Conservation (phyloP, 2,329 filamentous ascomycete genomes). For the Sarocladium kiliense region DNA sequence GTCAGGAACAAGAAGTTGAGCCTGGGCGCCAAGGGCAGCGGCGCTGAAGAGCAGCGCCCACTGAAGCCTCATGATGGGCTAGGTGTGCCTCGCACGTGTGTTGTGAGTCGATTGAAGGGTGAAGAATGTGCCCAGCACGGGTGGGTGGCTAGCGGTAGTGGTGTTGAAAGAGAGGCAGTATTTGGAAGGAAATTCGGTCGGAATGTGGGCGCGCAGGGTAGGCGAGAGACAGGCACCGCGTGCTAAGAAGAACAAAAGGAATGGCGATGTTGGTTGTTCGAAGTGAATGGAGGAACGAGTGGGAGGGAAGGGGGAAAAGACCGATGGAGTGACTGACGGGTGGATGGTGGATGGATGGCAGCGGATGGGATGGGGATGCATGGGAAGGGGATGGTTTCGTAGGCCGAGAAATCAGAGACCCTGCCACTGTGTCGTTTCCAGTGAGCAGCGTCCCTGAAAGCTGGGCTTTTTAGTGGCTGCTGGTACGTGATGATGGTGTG, state of each 20-base stretch:
- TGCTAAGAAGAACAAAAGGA: background rate
- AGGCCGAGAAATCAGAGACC: background rate
- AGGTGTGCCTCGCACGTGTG: background rate
- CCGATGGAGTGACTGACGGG: background rate
- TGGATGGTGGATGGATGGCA: background rate
- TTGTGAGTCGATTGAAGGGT: background rate
- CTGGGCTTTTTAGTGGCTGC: too few relatives aligned
- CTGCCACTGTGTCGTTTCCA: too few relatives aligned
- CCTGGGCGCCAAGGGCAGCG: background rate
- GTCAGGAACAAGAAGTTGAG: background rate
- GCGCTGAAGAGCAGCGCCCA: constrained; percentile 2
- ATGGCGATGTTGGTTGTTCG: background rate
- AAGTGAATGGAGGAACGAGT: constrained; percentile 2
- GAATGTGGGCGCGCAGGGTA: background rate
- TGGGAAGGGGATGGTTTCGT: background rate
- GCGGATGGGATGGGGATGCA: background rate
- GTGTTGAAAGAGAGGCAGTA: background rate
- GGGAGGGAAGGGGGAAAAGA: background rate
- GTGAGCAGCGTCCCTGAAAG: too few relatives aligned
- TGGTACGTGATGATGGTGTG: background rate
- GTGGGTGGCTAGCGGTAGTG: background rate
- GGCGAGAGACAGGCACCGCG: background rate
- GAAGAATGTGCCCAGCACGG: constrained; percentile 4
- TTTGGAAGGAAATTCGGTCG: background rate
- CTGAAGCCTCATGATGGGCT: constrained; percentile 3